phyloP scores from a whole-genome alignment of 2,329 filamentous ascomycete species.

The Whalleya microplaca region DNA sequence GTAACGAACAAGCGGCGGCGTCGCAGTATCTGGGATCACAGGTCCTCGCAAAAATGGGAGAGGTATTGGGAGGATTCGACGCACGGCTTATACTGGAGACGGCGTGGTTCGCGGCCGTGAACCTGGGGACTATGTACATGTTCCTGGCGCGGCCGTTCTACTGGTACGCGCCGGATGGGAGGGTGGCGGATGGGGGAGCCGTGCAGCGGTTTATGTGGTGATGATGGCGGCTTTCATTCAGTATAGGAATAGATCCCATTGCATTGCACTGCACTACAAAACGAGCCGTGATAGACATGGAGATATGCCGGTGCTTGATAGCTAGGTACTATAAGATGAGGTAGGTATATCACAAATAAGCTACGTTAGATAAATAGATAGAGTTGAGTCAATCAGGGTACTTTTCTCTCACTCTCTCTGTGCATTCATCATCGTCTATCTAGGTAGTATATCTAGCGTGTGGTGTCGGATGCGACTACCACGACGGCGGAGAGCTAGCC shows the following conservation, averaged over 20 bases:
- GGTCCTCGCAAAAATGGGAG: no score
- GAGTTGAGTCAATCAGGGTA: no score
- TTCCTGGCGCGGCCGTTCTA: slow-evolving; percentile 71
- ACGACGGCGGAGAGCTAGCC: no score
- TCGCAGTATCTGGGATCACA: no score
- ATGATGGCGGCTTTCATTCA: slow-evolving; percentile 4
- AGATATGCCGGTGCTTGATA: no score
- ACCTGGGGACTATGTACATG: slow-evolving; percentile 68
- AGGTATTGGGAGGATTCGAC: slow-evolving; percentile 3
- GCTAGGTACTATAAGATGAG: no score
- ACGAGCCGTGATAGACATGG: no score
- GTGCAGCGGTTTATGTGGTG: slow-evolving; percentile 85
- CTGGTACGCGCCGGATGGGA: slow-evolving; percentile 62
- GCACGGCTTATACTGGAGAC: slow-evolving; percentile 59
- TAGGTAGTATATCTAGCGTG: not conserved
- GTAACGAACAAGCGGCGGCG: not conserved
- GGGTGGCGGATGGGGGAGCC: slow-evolving; percentile 55
- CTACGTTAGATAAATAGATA: not conserved
- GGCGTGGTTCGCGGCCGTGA: slow-evolving; percentile 68
- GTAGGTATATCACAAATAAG: no score
- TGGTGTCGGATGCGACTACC: no score
- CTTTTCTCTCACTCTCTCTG: slow-evolving; percentile 1
- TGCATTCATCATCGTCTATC: slow-evolving; percentile 9
- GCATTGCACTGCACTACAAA: no score
- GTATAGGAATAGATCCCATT: no score